phyloP scores from a whole-genome alignment of 441 rosid species.

The Populus hybrid region DNA sequence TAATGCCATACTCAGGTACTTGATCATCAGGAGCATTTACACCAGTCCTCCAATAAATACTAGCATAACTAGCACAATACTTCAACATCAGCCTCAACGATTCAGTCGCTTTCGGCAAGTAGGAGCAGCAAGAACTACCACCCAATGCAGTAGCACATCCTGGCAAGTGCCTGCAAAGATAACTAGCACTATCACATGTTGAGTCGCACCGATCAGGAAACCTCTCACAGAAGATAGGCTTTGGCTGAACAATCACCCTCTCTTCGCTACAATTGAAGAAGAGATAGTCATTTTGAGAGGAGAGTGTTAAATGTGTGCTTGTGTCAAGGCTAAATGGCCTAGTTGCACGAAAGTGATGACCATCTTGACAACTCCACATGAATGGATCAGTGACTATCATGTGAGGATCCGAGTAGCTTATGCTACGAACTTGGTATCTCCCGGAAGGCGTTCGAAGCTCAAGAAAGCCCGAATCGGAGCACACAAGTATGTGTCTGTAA shows the following conservation, averaged over 20 bases:
- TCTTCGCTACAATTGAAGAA: slow-evolving; percentile 81
- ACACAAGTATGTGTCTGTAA: slow-evolving; percentile 70
- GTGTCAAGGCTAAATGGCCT: slow-evolving; percentile 86
- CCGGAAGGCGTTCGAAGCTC: slow-evolving; percentile 88
- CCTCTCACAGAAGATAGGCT: slow-evolving; percentile 75
- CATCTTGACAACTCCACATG: slow-evolving; percentile 84
- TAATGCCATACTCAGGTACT: slow-evolving; percentile 79
- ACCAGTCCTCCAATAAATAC: slow-evolving; percentile 80
- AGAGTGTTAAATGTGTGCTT: slow-evolving; percentile 73
- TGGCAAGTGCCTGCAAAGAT: slow-evolving; percentile 86
- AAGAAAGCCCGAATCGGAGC: slow-evolving; percentile 54
- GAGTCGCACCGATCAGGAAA: slow-evolving; percentile 92
- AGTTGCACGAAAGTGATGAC: slow-evolving; percentile 63
- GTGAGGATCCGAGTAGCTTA: slow-evolving; percentile 84
- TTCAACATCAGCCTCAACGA: slow-evolving; percentile 79
- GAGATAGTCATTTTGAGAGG: slow-evolving; percentile 77
- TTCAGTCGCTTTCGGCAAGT: slow-evolving; percentile 74
- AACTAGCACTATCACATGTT: slow-evolving; percentile 80
- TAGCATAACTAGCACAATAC: slow-evolving; percentile 73
- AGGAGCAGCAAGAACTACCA: slow-evolving; percentile 72
- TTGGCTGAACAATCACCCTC: slow-evolving; percentile 70
- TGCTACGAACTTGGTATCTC: slow-evolving; percentile 56
- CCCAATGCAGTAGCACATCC: slow-evolving; percentile 50
- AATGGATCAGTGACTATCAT: slow-evolving; percentile 64
- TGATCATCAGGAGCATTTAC: slow-evolving; percentile 48